Conservation (phyloP, 805 yeast genomes). For the Torulaspora quercuum region DNA sequence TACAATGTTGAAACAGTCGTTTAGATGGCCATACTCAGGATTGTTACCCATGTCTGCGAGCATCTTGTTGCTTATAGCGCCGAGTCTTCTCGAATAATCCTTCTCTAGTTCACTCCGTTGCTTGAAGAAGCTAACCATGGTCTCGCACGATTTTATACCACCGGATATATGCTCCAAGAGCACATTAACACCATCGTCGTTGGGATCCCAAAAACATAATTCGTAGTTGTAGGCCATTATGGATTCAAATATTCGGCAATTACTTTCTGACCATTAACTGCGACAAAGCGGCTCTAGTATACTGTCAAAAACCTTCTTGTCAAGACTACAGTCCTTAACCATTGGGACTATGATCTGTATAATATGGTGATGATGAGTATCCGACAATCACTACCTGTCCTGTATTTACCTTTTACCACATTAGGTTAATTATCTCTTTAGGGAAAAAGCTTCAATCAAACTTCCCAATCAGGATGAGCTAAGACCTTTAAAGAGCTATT, state of each 20-base stretch:
- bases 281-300: too few relatives aligned
- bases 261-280: too few relatives aligned
- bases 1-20: slow-evolving; percentile 18
- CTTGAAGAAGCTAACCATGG: slow-evolving; percentile 30
- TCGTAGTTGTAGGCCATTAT: slow-evolving; percentile 30
- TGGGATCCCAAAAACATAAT: slow-evolving; percentile 37
- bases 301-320: too few relatives aligned
- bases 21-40: slow-evolving; percentile 34
- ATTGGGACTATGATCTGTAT: too few relatives aligned
- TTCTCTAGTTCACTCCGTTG: slow-evolving; percentile 34
- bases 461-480: slow-evolving; percentile 5
- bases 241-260: not conserved
- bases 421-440: not conserved
- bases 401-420: slow-evolving; percentile 6
- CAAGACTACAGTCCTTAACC: too few relatives aligned
- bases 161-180: slow-evolving; percentile 29
- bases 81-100: slow-evolving; percentile 34
- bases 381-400: too few relatives aligned
- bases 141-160: slow-evolving; percentile 30
- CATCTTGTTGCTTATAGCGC: slow-evolving; percentile 33
- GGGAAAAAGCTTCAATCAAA: slow-evolving; percentile 5
- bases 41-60: slow-evolving; percentile 20
- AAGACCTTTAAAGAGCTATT: not conserved
- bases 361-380: too few relatives aligned
- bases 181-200: slow-evolving; percentile 33